Base-by-base conservation (phyloP, 768 basidiomycete species). In the Pholiota molesta region DNA sequence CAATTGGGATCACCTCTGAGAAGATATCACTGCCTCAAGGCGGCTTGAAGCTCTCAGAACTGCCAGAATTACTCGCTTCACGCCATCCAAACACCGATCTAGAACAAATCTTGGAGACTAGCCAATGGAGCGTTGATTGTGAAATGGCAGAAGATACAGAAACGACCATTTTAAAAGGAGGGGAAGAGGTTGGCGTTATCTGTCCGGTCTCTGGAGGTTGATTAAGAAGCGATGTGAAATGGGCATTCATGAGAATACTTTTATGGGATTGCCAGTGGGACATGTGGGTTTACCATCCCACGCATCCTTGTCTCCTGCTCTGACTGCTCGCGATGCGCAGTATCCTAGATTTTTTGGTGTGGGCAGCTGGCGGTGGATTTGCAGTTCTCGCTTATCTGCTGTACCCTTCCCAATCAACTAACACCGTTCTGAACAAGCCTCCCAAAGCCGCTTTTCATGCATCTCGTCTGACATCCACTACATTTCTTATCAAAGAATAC, bases 161-260 rank as follows among this genome's bases (percentile, higher is more conserved):
- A n/a, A 62, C 63, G 0, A 74, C 84, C 19, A 60, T 76, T 13
- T 72, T 94, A 51, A 79, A 73, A 49, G 89, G 90, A 11, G 91
- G 90, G 21, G 91, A 94, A 72, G 88, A 91, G 67, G 84, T 93
- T 8, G 91, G 87, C 14, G 81, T 94, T 26, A 94, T 94, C 45
- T 89, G 89, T 65, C 92, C 90, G 9, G 91, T 94, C 0, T 91
- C 90, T 56, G 92, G 93, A 5, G 92, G 92, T 33, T 92, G 73
- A 75, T 52, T 35, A 47, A n/a, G n/a, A 10, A 21, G 11, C 17
- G n/a, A 33, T n/a, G n/a, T n/a, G n/a, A n/a, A n/a, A n/a, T 44
- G 39, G 29, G 35, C 28, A 17, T 39, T 13, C 57, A 51, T 51
- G 56, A 44, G 52, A 60, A 60, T 21, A 23, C n/a, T 26, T n/a